These are phyloP conservation scores for Chimonanthus salicifolius DNA, from an alignment of 164 flowering plant genomes.

Conservation along the genomic window DNA sequence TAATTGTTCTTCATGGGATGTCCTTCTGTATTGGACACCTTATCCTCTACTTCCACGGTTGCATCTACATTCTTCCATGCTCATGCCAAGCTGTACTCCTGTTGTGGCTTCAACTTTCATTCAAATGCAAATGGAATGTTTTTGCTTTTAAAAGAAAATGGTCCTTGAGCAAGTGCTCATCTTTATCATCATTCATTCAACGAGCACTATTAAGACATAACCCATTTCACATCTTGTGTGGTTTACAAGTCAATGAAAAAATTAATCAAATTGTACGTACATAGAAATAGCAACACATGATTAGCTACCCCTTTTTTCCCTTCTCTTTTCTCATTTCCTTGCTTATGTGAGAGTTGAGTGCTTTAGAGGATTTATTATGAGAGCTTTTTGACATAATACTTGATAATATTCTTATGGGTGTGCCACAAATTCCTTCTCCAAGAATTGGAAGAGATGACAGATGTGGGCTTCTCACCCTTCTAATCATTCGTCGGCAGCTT, in stretches of 20 bases:
- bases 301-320: neutral
- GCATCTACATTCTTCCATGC: too few relatives aligned
- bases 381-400: neutral
- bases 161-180: neutral
- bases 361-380: neutral
- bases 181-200: neutral
- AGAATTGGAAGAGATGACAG: too few relatives aligned
- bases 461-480: too few relatives aligned
- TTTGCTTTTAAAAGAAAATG: neutral
- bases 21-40: neutral
- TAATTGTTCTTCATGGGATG: too few relatives aligned
- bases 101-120: neutral
- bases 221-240: neutral
- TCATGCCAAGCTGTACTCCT: neutral
- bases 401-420: too few relatives aligned
- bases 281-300: neutral
- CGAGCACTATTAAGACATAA: neutral
- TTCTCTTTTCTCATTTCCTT: neutral
- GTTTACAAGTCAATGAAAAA: neutral
- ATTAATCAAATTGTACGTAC: neutral
- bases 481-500: too few relatives aligned
- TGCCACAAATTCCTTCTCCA: too few relatives aligned
- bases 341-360: neutral
- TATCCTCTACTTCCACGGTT: neutral
- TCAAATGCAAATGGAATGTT: neutral